Base-by-base conservation (phyloP, 345 rosid genomes). In the Hypericum androsaemum region DNA sequence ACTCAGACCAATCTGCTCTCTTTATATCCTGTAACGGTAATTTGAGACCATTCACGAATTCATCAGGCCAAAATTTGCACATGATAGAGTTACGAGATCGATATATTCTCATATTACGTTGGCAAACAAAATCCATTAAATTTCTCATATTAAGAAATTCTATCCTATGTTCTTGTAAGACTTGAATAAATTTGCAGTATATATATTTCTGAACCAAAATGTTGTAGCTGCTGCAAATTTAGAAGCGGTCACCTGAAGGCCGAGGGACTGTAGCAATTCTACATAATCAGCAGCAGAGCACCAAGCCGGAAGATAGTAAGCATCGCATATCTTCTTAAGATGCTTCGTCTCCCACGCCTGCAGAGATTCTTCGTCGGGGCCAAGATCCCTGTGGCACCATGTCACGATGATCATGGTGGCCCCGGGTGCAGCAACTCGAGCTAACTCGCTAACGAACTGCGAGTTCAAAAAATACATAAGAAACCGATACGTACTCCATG, bases 301-400 rank as follows among this genome's bases (percentile, higher is more conserved):
- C 96, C 98, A 89, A 2, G 80, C 82, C 0, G 98, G 98, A 41
- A 89, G 83, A 57, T 72, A 86, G 53, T 77, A 89, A 32, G 94
- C 76, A 11, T 82, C 53, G 41, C 98, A 82, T 42, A 89, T 86
- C 73, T 62, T 82, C 59, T 65, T 62, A 54, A 86, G 68, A 45
- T 77, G 78, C 39, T 77, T 35, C 17, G 75, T 70, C 72, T 89
- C 97, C 97, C 90, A 77, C 6, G 76, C 65, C 59, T 74, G 79
- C 66, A 89, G 53, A 28, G 82, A 53, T 66, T 82, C 77, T 62
- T 89, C 97, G 0, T 72, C 65, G 43, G 71, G 67, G 2, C 68
- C 50, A 16, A 89, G 94, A 61, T 86, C 76, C 74, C 94, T 73
- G 42, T 86, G 96, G 73, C 97, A 89, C 97, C 96, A 84, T 57